These are phyloP conservation scores for Laguncularia racemosa DNA, from an alignment of 345 rosid genomes.

Conservation along the genomic window DNA sequence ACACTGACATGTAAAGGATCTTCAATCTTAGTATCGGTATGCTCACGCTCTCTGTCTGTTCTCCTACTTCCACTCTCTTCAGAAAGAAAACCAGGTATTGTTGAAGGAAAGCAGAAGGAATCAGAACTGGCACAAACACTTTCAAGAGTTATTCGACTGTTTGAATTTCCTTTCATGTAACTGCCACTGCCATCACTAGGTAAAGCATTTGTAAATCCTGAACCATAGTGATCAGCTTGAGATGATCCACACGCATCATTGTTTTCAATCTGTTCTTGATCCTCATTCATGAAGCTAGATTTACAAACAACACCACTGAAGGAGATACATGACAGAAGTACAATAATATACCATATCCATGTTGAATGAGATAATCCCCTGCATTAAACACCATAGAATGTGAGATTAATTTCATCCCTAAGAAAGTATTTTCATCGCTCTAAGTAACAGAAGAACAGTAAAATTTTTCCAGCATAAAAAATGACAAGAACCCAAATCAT, in stretches of 20 bases:
- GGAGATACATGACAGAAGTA: constrained; percentile 46
- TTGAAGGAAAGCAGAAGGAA: constrained; percentile 62
- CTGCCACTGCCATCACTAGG: constrained; percentile 21
- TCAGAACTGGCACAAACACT: constrained; percentile 40
- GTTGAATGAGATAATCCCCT: constrained; percentile 37
- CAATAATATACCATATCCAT: constrained; percentile 30
- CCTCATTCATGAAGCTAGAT: constrained; percentile 31
- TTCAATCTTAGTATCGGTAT: constrained; percentile 23
- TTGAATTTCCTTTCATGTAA: constrained; percentile 16
- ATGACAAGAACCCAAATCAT: neutral
- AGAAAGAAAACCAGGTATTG: constrained; percentile 32
- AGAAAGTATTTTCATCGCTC: too few species aligned
- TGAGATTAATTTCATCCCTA: too few species aligned
- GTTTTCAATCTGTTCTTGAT: constrained; percentile 31
- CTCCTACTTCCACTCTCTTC: constrained; percentile 13
- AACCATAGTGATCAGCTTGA: constrained; percentile 20
- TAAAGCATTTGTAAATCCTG: constrained; percentile 17
- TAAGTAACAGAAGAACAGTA: too few species aligned
- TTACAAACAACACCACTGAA: constrained; percentile 35
- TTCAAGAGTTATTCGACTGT: constrained; percentile 13
- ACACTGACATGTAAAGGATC: constrained; percentile 11
- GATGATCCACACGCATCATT: constrained; percentile 31
- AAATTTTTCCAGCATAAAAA: neutral
- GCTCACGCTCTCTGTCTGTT: constrained; percentile 29
- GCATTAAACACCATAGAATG: constrained; percentile 20